These are phyloP conservation scores for Neonectria hederae DNA, from an alignment of 2,329 filamentous ascomycete species.

Conservation along the genomic window DNA sequence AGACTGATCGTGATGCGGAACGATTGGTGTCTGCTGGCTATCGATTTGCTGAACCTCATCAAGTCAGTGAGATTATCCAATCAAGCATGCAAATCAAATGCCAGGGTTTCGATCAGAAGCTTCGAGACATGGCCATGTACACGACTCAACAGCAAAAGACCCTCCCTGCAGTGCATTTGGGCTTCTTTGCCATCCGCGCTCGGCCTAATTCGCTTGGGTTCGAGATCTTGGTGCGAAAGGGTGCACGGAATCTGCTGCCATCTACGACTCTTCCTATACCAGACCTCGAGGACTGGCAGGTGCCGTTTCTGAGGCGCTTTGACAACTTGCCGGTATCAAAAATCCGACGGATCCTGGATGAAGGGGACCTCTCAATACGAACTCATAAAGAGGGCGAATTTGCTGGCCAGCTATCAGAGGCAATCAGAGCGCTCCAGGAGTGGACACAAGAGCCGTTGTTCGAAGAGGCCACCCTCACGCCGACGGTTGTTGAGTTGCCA, in stretches of 20 bases:
- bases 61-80: slow-evolving; percentile 75
- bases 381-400: slow-evolving; percentile 56
- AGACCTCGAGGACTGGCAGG: slow-evolving; percentile 63
- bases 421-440: slow-evolving; percentile 52
- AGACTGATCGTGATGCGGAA: slow-evolving; percentile 65
- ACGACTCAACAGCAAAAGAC: slow-evolving; percentile 57
- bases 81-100: slow-evolving; percentile 78
- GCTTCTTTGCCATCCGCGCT: slow-evolving; percentile 66
- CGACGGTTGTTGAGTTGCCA: slow-evolving; percentile 55
- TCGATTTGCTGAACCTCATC: slow-evolving; percentile 76
- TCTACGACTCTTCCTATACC: slow-evolving; percentile 63
- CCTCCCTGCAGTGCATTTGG: slow-evolving; percentile 64
- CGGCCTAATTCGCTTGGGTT: slow-evolving; percentile 64
- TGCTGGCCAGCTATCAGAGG: slow-evolving; percentile 54
- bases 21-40: slow-evolving; percentile 77
- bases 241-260: slow-evolving; percentile 68
- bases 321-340: slow-evolving; percentile 53
- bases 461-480: slow-evolving; percentile 56
- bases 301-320: slow-evolving; percentile 62
- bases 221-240: slow-evolving; percentile 68
- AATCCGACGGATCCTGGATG: slow-evolving; percentile 46
- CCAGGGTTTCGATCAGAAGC: slow-evolving; percentile 66
- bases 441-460: slow-evolving; percentile 57
- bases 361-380: slow-evolving; percentile 46
- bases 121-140: slow-evolving; percentile 72